Conservation (phyloP, 768 basidiomycete species). For the Lactifluus piperatus region DNA sequence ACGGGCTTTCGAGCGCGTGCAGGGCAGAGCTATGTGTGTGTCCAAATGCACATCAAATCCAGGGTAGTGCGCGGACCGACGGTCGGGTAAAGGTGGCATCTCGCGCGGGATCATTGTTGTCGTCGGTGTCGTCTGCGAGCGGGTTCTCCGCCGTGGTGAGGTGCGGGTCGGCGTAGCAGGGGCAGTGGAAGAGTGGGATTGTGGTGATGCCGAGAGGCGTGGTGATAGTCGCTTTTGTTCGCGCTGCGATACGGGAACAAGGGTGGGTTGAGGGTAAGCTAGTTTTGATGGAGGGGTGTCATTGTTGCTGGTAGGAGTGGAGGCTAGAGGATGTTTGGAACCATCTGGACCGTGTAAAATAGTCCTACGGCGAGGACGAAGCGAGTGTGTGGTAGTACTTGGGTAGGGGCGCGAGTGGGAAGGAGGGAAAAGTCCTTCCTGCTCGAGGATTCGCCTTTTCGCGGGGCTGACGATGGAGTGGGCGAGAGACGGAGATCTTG, state of each 20-base stretch:
- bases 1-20: constrained; percentile 7
- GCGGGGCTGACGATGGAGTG: constrained; percentile 16
- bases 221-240: constrained; percentile 7
- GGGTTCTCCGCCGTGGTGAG: constrained; percentile 17
- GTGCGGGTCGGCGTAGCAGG: constrained; percentile 8
- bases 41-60: constrained; percentile 20
- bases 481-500: constrained; percentile 15
- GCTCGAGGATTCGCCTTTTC: constrained; percentile 20
- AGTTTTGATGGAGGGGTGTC: neutral
- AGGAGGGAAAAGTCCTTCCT: constrained; percentile 16
- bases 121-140: neutral
- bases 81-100: constrained; percentile 12
- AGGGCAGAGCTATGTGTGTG: constrained; percentile 15
- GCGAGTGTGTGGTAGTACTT: neutral
- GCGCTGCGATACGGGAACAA: neutral
- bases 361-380: neutral
- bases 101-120: constrained; percentile 15
- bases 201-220: constrained; percentile 2
- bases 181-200: neutral
- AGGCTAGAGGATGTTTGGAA: neutral
- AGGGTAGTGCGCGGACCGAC: constrained; percentile 18
- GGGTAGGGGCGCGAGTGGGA: constrained; percentile 7
- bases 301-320: neutral
- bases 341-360: constrained; percentile 1
- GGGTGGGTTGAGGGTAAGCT: neutral